phyloP scores from a whole-genome alignment of 257 asterid species.

The Datura wrightii region DNA sequence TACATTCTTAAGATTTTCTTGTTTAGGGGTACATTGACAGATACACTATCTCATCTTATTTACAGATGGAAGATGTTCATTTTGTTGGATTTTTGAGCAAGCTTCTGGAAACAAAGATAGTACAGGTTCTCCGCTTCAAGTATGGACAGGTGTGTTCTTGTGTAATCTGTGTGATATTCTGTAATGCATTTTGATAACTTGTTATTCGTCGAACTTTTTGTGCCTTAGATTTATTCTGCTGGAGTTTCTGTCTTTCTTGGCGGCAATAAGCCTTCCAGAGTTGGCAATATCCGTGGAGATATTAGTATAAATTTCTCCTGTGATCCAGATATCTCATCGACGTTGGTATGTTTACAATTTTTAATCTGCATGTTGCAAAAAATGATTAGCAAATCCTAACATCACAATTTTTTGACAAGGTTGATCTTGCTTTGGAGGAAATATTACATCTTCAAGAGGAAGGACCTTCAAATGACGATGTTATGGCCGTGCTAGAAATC shows the following conservation, averaged over 20 bases:
- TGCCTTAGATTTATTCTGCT: conserved; percentile 81
- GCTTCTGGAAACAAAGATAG: conserved; percentile 89
- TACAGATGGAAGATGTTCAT: conserved; percentile 88
- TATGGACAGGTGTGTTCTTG: conserved; percentile 73
- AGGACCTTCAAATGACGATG: conserved; percentile 80
- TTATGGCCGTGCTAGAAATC: conserved; percentile 75
- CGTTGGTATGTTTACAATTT: conserved; percentile 60
- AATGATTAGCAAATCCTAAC: conserved; percentile 40
- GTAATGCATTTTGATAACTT: conserved; percentile 28
- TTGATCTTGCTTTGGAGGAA: conserved; percentile 82
- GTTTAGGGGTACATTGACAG: background rate
- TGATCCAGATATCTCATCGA: conserved; percentile 85
- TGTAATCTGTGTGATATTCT: conserved; percentile 29
- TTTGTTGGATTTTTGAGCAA: conserved; percentile 88
- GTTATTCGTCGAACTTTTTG: conserved; percentile 37
- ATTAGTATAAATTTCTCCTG: conserved; percentile 89
- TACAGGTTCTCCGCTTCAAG: conserved; percentile 92
- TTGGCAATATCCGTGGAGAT: conserved; percentile 86
- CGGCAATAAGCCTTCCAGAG: conserved; percentile 91
- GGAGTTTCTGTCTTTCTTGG: conserved; percentile 96
- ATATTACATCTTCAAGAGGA: conserved; percentile 82
- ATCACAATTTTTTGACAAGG: conserved; percentile 51
- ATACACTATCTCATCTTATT: conserved; percentile 35
- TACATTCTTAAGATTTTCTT: conserved; percentile 17
- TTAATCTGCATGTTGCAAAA: conserved; percentile 32